Evolutionary conservation across 2,329 filamentous ascomycete genomes (phyloP), one percentile per base, ranked within the genome.

Genomic region (Ophiosphaerella narmari): DNA sequence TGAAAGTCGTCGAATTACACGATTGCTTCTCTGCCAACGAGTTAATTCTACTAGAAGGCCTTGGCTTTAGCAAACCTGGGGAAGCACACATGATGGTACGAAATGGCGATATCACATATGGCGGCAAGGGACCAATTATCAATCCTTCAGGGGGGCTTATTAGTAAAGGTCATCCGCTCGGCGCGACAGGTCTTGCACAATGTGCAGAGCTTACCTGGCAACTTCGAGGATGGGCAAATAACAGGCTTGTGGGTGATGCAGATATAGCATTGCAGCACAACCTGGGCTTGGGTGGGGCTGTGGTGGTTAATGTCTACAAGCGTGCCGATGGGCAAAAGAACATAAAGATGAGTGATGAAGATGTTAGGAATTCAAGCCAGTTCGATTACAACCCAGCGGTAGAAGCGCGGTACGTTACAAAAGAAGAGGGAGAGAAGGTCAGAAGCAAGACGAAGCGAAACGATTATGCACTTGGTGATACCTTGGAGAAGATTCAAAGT

Each of bases 11-110:
- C 63, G 93, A 97, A 77, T 78, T 97, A 52, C 93, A 97, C 75
- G 93, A 97, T 77, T 97, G 93, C 78, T 97, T 97, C 81, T 92
- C 88, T 12, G 87, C 92, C 16, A 97, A 97, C 71, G 90, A 97
- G 79, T 88, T 97, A 85, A 83, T 94, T 46, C 85, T 86, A 0
- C 84, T 97, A 34, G 92, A 97, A 70, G 90, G 90, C 0, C 80
- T 97, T 2, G 91, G 90, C 1, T 82, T 97, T 18, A 71, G 81
- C 40, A 86, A 86, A 53, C 84, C 82, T 4, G 93, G 93, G 6
- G 93, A 90, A 74, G 93, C 93, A 0, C 91, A 97, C 69, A 89
- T 96, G 75, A 86, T 97, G 77, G 91, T 97, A 11, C 85, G 91
- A 16, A 77, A 76, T 6, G 92, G 92, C 24, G 91, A 92, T 66